These are phyloP conservation scores for Heliosperma pusillum DNA, from an alignment of 148 eudicot species.

Conservation along the genomic window DNA sequence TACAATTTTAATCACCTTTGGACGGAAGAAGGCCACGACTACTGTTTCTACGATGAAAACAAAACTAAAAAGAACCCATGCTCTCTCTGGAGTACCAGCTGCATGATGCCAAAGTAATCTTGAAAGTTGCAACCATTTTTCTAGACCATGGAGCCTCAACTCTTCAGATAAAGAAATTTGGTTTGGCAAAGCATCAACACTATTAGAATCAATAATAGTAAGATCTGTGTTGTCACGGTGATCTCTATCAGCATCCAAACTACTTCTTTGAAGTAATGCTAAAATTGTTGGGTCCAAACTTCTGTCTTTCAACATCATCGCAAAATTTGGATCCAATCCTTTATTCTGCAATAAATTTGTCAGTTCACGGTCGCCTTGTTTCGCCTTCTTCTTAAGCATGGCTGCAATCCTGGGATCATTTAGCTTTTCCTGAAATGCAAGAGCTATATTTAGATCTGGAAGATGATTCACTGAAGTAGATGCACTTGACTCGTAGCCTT, in stretches of 20 bases:
- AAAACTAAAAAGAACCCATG: slow-evolving; percentile 90
- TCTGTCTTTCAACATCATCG: slow-evolving; percentile 95
- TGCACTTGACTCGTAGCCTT: slow-evolving; percentile 79
- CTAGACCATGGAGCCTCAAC: slow-evolving; percentile 86
- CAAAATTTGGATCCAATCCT: slow-evolving; percentile 98
- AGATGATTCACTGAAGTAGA: slow-evolving; percentile 74
- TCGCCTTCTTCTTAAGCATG: slow-evolving; percentile 62
- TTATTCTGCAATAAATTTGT: slow-evolving; percentile 82
- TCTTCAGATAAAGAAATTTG: slow-evolving; percentile 90
- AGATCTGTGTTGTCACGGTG: slow-evolving; percentile 74
- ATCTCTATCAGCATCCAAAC: slow-evolving; percentile 99
- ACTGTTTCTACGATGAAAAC: slow-evolving; percentile 79
- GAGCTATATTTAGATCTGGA: slow-evolving; percentile 73
- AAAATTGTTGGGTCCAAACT: slow-evolving; percentile 92
- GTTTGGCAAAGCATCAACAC: slow-evolving; percentile 70
- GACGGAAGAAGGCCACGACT: slow-evolving; percentile 74
- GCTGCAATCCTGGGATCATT: slow-evolving; percentile 83
- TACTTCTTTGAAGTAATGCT: slow-evolving; percentile 92
- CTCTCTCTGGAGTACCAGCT: slow-evolving; percentile 87
- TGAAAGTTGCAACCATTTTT: slow-evolving; percentile 81
- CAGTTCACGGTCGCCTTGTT: slow-evolving; percentile 75
- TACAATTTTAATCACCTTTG: slow-evolving; percentile 58
- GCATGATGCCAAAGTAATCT: slow-evolving; percentile 70
- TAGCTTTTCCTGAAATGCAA: slow-evolving; percentile 82
- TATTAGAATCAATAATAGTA: slow-evolving; percentile 57